Base-by-base conservation (phyloP, 2,329 filamentous ascomycete species). In the Fusarium siculi region DNA sequence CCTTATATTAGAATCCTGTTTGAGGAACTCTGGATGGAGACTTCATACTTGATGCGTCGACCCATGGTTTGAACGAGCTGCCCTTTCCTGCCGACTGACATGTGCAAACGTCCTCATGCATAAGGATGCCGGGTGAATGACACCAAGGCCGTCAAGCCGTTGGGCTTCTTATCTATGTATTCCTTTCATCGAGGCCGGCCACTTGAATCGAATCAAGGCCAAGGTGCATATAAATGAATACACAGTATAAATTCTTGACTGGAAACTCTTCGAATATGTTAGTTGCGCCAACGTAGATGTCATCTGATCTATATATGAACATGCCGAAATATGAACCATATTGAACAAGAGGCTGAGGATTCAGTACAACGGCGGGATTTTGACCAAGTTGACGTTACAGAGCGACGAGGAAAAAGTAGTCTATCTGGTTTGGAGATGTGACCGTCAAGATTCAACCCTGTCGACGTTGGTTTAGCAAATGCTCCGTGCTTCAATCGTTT, bases 381-480 rank as follows among this genome's bases (percentile, higher is more conserved):
- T 25, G 23, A 42, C 37, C 43, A 43, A 54, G 54, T 58, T 25
- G 44, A 47, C 44, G 47, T 42, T 49, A 9, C 23, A 36, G 18
- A 52, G 37, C 44, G 28, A 63, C 50, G 34, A 55, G 47, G 46
- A 46, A 50, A 42, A 40, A 18, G 46, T 42, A 47, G 43, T 59
- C 44, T 54, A 56, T 56, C 46, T 62, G 58, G 58, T 32, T 65
- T 55, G 52, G 52, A 55, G 50, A 63, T 46, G 57, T 56, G 50
- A 58, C 30, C 28, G 55, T 60, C 55, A 71, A 66, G 59, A 66
- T 65, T 57, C 56, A 49, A 66, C 50, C 52, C 65, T 53, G 60
- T 55, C 65, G 72, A 76, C 68, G 74, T 77, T 63, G 70, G 64
- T 78, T 78, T 78, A 78, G 75, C 58, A 76, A 66, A 77, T 77